Percentiles rank a stretch among this genome's conserved stretches.
These are phyloP conservation scores for Apiospora rasikravindrae DNA, from an alignment of 2,329 filamentous ascomycete species.

Conservation along the genomic window DNA sequence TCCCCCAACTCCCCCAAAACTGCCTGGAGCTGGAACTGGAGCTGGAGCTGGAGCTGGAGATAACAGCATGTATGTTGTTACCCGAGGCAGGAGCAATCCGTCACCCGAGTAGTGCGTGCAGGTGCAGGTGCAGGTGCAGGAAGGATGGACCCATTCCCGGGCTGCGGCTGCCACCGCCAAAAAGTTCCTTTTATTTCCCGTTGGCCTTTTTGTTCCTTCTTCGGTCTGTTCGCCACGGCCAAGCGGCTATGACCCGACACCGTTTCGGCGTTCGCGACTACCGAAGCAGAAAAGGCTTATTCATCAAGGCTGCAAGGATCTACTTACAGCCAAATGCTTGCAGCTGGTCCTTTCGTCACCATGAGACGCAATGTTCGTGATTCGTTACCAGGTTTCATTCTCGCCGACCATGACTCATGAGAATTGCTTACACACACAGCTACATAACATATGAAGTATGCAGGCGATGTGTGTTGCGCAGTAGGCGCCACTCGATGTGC, in stretches of 20 bases:
- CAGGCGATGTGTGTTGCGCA: neutral
- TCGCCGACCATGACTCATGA: neutral
- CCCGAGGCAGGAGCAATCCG: neutral
- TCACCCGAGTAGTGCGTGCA: neutral
- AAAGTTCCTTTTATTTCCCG: neutral
- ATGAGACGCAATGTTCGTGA: neutral
- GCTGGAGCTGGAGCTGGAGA: neutral
- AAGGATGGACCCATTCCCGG: neutral
- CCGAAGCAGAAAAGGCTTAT: neutral
- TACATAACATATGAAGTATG: neutral
- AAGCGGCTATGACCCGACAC: neutral
- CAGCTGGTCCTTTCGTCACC: neutral
- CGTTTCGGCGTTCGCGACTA: constrained; percentile 6
- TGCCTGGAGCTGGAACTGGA: too few species aligned
- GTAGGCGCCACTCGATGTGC: neutral
- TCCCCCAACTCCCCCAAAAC: neutral
- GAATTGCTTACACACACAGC: neutral
- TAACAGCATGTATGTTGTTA: neutral
- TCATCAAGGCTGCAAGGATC: neutral
- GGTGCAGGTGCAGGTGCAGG: too few species aligned
- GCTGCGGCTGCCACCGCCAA: neutral
- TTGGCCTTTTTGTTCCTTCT: neutral
- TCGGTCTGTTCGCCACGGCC: neutral
- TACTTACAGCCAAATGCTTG: neutral
- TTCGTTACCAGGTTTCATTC: neutral